phyloP scores from a whole-genome alignment of 345 rosid genomes.

The Ceriops zippeliana region DNA sequence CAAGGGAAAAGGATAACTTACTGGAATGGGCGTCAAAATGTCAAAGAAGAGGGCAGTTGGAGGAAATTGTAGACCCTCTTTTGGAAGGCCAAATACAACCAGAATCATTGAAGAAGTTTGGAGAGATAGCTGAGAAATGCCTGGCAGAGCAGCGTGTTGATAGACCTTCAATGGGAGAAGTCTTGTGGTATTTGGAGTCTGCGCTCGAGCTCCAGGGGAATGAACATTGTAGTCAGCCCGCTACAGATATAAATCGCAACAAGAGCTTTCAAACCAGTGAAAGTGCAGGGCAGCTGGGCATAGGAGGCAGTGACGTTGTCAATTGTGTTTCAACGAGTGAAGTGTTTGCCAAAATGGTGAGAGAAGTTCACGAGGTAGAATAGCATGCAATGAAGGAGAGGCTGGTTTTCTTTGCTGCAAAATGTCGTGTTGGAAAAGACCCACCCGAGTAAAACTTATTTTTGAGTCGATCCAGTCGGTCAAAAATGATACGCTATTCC shows the following conservation, averaged over 20 bases:
- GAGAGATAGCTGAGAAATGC: constrained; percentile 67
- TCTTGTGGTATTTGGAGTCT: constrained; percentile 64
- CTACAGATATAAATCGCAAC: constrained; percentile 15
- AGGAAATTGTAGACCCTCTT: constrained; percentile 45
- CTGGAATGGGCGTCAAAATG: constrained; percentile 52
- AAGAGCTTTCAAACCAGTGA: constrained; percentile 24
- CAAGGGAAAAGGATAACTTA: constrained; percentile 50
- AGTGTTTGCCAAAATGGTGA: constrained; percentile 61
- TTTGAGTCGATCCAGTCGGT: no score
- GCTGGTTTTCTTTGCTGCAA: not conserved
- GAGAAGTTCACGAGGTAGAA: constrained; percentile 41
- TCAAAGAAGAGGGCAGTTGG: constrained; percentile 32
- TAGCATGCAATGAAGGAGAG: not conserved
- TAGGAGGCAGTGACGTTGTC: constrained; percentile 35
- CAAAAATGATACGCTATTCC: no score
- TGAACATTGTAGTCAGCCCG: constrained; percentile 18
- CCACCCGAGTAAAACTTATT: no score
- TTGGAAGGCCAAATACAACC: constrained; percentile 41
- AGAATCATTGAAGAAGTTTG: constrained; percentile 48
- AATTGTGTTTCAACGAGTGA: constrained; percentile 54
- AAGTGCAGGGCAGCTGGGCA: constrained; percentile 28
- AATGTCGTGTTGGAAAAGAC: not conserved
- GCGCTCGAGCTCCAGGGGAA: constrained; percentile 45
- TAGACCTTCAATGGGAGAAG: constrained; percentile 65
- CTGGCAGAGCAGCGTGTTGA: constrained; percentile 38